Percentiles rank a stretch among this genome's conserved stretches.
Conservation (phyloP, 208 protist genomes). For the Hexamita inflata region DNA sequence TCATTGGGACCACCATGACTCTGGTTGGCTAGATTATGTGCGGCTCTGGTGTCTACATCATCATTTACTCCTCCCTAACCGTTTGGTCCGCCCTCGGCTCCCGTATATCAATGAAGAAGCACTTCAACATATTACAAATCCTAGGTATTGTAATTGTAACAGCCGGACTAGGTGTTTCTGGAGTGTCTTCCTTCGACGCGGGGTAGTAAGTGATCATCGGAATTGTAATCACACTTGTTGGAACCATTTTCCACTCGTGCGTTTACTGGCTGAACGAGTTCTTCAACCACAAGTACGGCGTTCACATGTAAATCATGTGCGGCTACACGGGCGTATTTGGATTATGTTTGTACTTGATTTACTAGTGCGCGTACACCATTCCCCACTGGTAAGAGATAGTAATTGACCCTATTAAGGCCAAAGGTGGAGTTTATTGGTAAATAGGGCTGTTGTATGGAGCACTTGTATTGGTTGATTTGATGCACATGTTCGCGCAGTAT, state of each 20-base stretch:
- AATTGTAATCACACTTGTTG: slow-evolving; percentile 1
- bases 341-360: not conserved
- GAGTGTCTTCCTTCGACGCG: not conserved
- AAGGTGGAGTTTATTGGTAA: not conserved
- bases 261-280: slow-evolving; percentile 11
- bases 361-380: not conserved
- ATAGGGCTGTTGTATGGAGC: not conserved
- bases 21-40: slow-evolving; percentile 1
- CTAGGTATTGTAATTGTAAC: not conserved
- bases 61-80: slow-evolving; percentile 14
- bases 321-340: slow-evolving; percentile 17
- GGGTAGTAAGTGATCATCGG: not conserved
- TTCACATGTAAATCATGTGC: not conserved
- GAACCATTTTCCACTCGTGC: slow-evolving; percentile 7
- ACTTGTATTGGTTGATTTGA: slow-evolving; percentile 1
- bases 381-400: not conserved
- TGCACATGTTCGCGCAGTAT: slow-evolving; percentile 4
- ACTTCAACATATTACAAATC: too few species aligned
- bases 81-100: slow-evolving; percentile 18
- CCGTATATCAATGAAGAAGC: too few species aligned
- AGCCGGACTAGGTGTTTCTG: slow-evolving; percentile 6
- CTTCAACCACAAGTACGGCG: not conserved
- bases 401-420: not conserved
- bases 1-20: slow-evolving; percentile 3
- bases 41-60: slow-evolving; percentile 17